These are phyloP conservation scores for Aspergillus puulaauensis DNA, from an alignment of 2,329 filamentous ascomycete species.

Conservation along the genomic window DNA sequence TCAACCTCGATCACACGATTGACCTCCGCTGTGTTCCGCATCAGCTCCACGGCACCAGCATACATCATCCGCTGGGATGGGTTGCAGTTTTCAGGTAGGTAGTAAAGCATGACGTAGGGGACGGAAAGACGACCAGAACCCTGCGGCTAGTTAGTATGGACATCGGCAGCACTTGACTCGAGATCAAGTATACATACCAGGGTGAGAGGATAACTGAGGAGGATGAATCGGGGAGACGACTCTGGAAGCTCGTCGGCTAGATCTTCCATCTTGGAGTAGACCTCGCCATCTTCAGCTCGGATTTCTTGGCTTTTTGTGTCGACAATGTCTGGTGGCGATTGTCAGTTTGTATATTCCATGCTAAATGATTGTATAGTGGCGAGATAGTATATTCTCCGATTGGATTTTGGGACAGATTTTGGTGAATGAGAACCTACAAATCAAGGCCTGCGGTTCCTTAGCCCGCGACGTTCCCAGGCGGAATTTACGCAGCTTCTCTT, in stretches of 20 bases:
- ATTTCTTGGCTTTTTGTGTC: slow-evolving; percentile 90
- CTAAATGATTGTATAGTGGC: not conserved
- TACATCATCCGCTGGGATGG: slow-evolving; percentile 87
- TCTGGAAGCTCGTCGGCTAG: slow-evolving; percentile 89
- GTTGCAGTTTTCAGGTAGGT: slow-evolving; percentile 89
- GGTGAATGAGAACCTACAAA: slow-evolving; percentile 66
- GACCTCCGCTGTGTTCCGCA: slow-evolving; percentile 92
- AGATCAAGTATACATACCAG: slow-evolving; percentile 56
- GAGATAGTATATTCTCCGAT: not conserved
- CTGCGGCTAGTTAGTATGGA: slow-evolving; percentile 44
- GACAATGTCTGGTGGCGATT: slow-evolving; percentile 69
- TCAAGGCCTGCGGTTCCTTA: slow-evolving; percentile 83
- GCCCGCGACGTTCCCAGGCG: slow-evolving; percentile 84
- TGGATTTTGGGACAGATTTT: not conserved
- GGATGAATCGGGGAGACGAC: slow-evolving; percentile 82
- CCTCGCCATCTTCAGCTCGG: slow-evolving; percentile 73
- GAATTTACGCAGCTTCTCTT: slow-evolving; percentile 89
- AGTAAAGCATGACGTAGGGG: slow-evolving; percentile 93
- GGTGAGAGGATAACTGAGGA: slow-evolving; percentile 88
- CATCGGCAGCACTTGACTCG: slow-evolving; percentile 3
- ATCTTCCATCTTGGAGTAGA: slow-evolving; percentile 79
- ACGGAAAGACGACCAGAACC: slow-evolving; percentile 80
- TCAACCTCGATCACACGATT: slow-evolving; percentile 82
- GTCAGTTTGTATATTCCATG: slow-evolving; percentile 14
- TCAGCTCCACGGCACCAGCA: slow-evolving; percentile 91